These are phyloP conservation scores for Gastroboletus turbinatus DNA, from an alignment of 1,284 basidiomycete species.

Conservation along the genomic window DNA sequence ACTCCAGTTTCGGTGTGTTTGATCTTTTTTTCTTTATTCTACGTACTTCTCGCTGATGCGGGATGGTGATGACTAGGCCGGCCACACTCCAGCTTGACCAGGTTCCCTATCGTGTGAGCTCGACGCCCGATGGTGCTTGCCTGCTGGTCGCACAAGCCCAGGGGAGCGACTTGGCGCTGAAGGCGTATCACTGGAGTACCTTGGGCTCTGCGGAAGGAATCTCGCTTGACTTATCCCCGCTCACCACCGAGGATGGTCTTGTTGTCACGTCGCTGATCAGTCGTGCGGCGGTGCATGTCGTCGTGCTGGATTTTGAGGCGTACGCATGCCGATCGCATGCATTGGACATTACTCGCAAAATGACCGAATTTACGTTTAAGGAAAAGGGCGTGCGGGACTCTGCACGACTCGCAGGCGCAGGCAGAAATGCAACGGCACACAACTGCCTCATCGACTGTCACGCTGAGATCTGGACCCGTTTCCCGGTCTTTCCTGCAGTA, in stretches of 20 bases:
- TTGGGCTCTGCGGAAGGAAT: slow-evolving; percentile 24
- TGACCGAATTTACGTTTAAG: slow-evolving; percentile 56
- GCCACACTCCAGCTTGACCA: slow-evolving; percentile 20
- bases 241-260: background rate
- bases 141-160: slow-evolving; percentile 38
- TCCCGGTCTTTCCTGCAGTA: slow-evolving; percentile 58
- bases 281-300: slow-evolving; percentile 42
- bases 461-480: slow-evolving; percentile 61
- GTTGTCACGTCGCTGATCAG: slow-evolving; percentile 46
- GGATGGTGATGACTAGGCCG: slow-evolving; percentile 9
- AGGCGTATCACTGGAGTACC: slow-evolving; percentile 27
- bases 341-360: slow-evolving; percentile 52
- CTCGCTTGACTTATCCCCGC: slow-evolving; percentile 9
- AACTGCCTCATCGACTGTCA: slow-evolving; percentile 59
- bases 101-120: slow-evolving; percentile 24
- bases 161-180: slow-evolving; percentile 14
- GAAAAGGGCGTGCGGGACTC: slow-evolving; percentile 30
- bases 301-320: slow-evolving; percentile 37
- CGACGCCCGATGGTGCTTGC: slow-evolving; percentile 56
- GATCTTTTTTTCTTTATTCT: background rate
- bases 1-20: slow-evolving; percentile 48
- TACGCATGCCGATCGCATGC: slow-evolving; percentile 40
- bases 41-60: background rate
- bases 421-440: slow-evolving; percentile 25
- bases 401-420: slow-evolving; percentile 9